Percentiles rank a stretch among this genome's conserved stretches.
Evolutionary conservation across 495 filamentous ascomycete genomes (phyloP).

Genomic region (Lepraria neglecta): DNA sequence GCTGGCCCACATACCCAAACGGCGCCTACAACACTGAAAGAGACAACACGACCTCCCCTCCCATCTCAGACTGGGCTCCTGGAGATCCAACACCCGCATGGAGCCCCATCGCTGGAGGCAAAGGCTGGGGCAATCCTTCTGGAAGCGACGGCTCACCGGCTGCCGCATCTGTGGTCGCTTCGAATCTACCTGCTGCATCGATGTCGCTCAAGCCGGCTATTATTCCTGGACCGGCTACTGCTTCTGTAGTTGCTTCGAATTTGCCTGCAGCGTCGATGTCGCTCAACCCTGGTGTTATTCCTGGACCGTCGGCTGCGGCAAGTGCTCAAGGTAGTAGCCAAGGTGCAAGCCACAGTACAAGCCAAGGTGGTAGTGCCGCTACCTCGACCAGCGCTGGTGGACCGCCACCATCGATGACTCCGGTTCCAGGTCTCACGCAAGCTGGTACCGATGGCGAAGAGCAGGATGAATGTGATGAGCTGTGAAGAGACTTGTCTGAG

Average conservation of each 20-base stretch:
- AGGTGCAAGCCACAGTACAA: not conserved
- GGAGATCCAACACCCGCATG: slow-evolving; percentile 23
- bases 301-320: not conserved
- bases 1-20: slow-evolving; percentile 24
- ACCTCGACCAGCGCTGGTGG: not conserved
- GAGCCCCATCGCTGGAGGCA: slow-evolving; percentile 27
- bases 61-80: slow-evolving; percentile 20
- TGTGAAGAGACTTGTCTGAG: not conserved
- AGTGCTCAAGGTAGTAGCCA: slow-evolving; percentile 5
- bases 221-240: not conserved
- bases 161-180: not conserved
- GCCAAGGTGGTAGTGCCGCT: not conserved
- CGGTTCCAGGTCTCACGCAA: not conserved
- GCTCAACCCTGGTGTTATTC: not conserved
- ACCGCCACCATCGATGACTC: not conserved
- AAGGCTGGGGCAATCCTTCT: slow-evolving; percentile 22
- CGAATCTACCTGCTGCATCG: not conserved
- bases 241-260: not conserved
- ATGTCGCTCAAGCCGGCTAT: not conserved
- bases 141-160: not conserved
- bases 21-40: slow-evolving; percentile 22
- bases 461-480: slow-evolving; percentile 11
- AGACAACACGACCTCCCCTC: slow-evolving; percentile 19
- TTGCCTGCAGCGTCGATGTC: not conserved
- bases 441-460: not conserved